phyloP scores from a whole-genome alignment of 2,329 filamentous ascomycete species.

The Pestalotiopsis sp. region DNA sequence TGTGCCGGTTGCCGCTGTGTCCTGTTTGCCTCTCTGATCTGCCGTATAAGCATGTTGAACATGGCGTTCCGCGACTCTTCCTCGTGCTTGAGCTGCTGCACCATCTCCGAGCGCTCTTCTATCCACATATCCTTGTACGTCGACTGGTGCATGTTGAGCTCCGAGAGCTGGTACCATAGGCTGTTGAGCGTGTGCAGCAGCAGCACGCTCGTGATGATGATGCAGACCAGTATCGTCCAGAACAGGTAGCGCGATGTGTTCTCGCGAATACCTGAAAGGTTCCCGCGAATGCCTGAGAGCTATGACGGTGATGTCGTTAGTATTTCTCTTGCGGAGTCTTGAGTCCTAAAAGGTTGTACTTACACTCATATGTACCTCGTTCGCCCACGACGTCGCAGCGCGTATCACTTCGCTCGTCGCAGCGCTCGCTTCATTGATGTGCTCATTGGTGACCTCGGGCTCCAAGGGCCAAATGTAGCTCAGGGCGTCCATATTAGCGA shows the following conservation, averaged over 20 bases:
- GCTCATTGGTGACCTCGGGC: not conserved
- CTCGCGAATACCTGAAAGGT: conserved; percentile 7
- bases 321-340: not conserved
- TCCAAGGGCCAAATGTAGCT: not conserved
- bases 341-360: not conserved
- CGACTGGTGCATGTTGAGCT: conserved; percentile 14
- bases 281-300: not conserved
- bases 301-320: not conserved
- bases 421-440: not conserved
- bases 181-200: conserved; percentile 13
- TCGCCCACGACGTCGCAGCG: conserved; percentile 10
- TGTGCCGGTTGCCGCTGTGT: not conserved
- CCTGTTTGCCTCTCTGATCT: not conserved
- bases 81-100: not conserved
- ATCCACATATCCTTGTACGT: conserved; percentile 13
- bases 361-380: conserved; percentile 12
- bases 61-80: conserved; percentile 6
- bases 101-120: conserved; percentile 10
- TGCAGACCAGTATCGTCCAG: conserved; percentile 11
- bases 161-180: conserved; percentile 8
- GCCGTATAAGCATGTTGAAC: not conserved
- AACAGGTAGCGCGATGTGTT: conserved; percentile 16
- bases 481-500: not conserved
- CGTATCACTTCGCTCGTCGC: conserved; percentile 1
- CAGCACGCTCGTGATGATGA: not conserved